Conservation (phyloP, 257 asterid genomes). For the Leonotis leonurus region DNA sequence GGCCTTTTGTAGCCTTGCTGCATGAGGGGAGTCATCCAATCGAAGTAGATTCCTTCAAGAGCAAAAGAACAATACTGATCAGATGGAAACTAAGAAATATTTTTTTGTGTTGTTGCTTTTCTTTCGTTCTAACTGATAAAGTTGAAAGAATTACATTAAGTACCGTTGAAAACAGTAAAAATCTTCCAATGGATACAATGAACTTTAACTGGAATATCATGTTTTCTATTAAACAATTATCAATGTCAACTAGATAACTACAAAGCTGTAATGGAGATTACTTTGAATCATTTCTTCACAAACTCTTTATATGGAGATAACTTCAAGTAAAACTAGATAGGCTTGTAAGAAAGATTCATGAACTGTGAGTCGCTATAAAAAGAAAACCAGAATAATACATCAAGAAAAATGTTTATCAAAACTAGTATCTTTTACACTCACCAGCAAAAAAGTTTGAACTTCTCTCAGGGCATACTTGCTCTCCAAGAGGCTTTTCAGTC, state of each 20-base stretch:
- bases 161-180: not conserved
- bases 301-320: not conserved
- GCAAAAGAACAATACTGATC: not conserved
- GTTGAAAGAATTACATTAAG: not conserved
- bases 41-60: conserved; percentile 49
- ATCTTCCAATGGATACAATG: not conserved
- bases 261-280: not conserved
- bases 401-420: conserved; percentile 34
- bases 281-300: not conserved
- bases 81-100: not conserved
- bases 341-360: not conserved
- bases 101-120: not conserved
- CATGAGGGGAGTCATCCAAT: conserved; percentile 93
- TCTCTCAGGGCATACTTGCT: conserved; percentile 78
- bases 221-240: not conserved
- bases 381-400: conserved; percentile 18
- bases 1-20: conserved; percentile 66
- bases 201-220: not conserved
- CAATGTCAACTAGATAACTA: not conserved
- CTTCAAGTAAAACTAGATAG: not conserved
- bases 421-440: conserved; percentile 25
- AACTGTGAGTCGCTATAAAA: not conserved
- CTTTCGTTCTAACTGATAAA: not conserved
- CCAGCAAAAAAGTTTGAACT: conserved; percentile 53
- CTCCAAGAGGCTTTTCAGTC: conserved; percentile 43